Evolutionary conservation across 2,329 filamentous ascomycete genomes (phyloP), one percentile per base, ranked within the genome.

Genomic region (Cladophialophora chaetospira): DNA sequence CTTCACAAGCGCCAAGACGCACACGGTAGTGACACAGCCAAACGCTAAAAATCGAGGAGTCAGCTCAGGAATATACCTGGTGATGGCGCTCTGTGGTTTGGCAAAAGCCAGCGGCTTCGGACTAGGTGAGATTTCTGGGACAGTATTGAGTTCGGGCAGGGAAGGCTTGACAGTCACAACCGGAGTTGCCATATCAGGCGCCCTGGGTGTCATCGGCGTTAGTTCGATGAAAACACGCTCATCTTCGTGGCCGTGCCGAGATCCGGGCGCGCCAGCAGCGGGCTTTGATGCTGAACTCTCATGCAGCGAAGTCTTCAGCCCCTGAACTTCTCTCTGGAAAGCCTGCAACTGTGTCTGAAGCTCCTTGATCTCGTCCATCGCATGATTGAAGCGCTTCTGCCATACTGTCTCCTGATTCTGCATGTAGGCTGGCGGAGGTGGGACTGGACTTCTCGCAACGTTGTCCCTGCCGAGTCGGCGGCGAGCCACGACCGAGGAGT

Each of bases 351-450:
- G 60, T 5, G 23, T 43, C 46, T 58, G 58, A 10, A 63, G 52
- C 10, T 58, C 51, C 11, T 45, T 58, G 19, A 61, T 63, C 38
- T 63, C 60, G 35, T 60, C 57, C 60, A 63, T 61, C 2, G 60
- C 58, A n/a, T 56, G 43, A 19, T 40, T 49, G 28, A 63, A 56
- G 6, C 58, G 60, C 35, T 56, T 63, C 44, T 63, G 59, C 50
- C 47, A 59, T 11, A 57, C 38, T 10, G 53, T 28, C 11, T 59
- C 59, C 10, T 45, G 43, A 15, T 53, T 44, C 42, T 53, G 52
- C 11, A 53, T 10, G 31, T 59, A 53, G 33, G 56, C 15, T 2
- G 52, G 56, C 11, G 53, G 44, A 11, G 49, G 44, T 13, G 52
- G 40, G 13, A 56, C 33, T 8, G 56, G 51, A n/a, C 51, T 55